These are phyloP conservation scores for Wickerhamiella brachini DNA, from an alignment of 805 yeast genomes.

Conservation along the genomic window DNA sequence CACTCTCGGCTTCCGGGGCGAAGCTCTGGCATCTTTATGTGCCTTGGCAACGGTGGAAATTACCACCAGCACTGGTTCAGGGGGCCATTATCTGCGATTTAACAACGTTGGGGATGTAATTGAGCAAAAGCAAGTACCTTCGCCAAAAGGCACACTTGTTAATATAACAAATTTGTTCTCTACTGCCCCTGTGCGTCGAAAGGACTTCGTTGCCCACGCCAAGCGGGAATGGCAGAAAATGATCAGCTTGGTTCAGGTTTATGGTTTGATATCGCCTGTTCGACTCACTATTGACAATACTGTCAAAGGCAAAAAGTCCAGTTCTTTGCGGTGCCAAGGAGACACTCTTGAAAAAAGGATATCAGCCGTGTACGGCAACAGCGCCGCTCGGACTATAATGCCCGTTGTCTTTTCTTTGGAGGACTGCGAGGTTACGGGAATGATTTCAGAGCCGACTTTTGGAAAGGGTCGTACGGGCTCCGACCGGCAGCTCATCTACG, in stretches of 20 bases:
- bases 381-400: constrained; percentile 43
- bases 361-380: constrained; percentile 56
- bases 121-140: constrained; percentile 28
- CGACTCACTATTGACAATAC: constrained; percentile 49
- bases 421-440: constrained; percentile 31
- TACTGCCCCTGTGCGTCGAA: constrained; percentile 67
- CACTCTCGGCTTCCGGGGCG: constrained; percentile 63
- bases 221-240: constrained; percentile 63
- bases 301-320: constrained; percentile 11
- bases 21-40: constrained; percentile 46
- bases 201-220: constrained; percentile 51
- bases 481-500: constrained; percentile 63
- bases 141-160: constrained; percentile 60
- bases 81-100: constrained; percentile 47
- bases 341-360: constrained; percentile 36
- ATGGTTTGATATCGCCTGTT: constrained; percentile 48
- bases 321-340: constrained; percentile 33
- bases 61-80: constrained; percentile 35
- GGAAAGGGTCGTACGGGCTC: constrained; percentile 60
- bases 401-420: constrained; percentile 29
- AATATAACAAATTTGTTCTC: constrained; percentile 45
- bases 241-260: constrained; percentile 48
- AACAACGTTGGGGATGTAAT: constrained; percentile 40
- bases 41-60: constrained; percentile 34
- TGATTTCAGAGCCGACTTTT: constrained; percentile 60